Conservation (phyloP, 805 yeast species). For the Metschnikowia aberdeeniae region DNA sequence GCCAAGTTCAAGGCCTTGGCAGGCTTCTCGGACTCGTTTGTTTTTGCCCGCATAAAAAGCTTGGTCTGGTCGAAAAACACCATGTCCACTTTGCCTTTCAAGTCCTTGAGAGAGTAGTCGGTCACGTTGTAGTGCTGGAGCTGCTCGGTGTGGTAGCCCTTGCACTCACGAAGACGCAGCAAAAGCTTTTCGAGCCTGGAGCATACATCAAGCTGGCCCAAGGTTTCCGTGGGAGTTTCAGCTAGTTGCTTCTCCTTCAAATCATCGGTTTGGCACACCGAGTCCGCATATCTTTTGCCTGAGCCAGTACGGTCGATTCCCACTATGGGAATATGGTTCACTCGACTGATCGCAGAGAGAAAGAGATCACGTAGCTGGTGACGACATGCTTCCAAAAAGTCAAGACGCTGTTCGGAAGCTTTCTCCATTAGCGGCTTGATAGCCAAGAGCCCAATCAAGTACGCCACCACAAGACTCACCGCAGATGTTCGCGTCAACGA, state of each 20-base stretch:
- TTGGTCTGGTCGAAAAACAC: slow-evolving; percentile 30
- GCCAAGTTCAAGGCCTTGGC: slow-evolving; percentile 23
- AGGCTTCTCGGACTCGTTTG: slow-evolving; percentile 3
- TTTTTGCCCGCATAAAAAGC: slow-evolving; percentile 20
- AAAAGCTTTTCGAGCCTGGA: slow-evolving; percentile 23
- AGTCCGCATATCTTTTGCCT: slow-evolving; percentile 34
- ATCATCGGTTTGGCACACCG: slow-evolving; percentile 35
- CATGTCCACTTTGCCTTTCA: slow-evolving; percentile 34
- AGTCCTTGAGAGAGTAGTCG: slow-evolving; percentile 29
- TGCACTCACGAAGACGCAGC: slow-evolving; percentile 22
- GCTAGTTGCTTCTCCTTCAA: slow-evolving; percentile 20
- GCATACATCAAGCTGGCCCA: slow-evolving; percentile 23
- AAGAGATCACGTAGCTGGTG: slow-evolving; percentile 33
- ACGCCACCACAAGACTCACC: slow-evolving; percentile 23
- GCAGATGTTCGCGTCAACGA: slow-evolving; percentile 35
- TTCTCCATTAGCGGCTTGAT: slow-evolving; percentile 34
- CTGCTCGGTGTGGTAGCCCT: slow-evolving; percentile 25
- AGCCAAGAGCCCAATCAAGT: slow-evolving; percentile 30
- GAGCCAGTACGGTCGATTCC: slow-evolving; percentile 27
- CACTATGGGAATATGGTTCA: slow-evolving; percentile 38
- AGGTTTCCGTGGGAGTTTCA: slow-evolving; percentile 19
- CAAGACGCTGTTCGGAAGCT: slow-evolving; percentile 27
- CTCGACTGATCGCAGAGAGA: slow-evolving; percentile 29
- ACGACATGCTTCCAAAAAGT: slow-evolving; percentile 31
- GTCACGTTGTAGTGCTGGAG: slow-evolving; percentile 31